Base-by-base conservation (phyloP, 1,284 basidiomycete genomes). In the Sanghuangporus sanghuang region DNA sequence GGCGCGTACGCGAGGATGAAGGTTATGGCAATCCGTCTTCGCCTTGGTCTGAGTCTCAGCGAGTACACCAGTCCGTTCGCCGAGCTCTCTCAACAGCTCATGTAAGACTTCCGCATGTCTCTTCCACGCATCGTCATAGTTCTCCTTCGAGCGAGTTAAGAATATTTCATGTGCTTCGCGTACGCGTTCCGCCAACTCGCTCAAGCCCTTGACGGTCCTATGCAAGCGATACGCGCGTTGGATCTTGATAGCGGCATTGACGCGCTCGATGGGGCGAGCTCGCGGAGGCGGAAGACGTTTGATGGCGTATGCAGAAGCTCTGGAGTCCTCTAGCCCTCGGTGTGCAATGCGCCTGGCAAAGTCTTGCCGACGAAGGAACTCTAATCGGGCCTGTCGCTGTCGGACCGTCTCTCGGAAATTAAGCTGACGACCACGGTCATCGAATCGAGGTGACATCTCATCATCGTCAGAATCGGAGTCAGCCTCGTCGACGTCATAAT, bases 221-320 rank as follows among this genome's bases (percentile, higher is more conserved):
- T 65, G 57, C 14, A 61, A 40, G 49, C 64, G 55, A 46, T 42
- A 65, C 5, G 61, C 64, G 8, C 64, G 64, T 36, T 65, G 64
- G 32, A 65, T 65, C 39, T 59, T 65, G 40, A 63, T 55, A 2
- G 64, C 64, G 9, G 64, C 64, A 35, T 65, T 53, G 7, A 65
- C 55, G 27, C 64, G 60, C 39, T 65, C 64, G 1, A 46, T 42
- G 2, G 61, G 60, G 27, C 59, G 59, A 11, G 46, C 44, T 7
- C 42, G 59, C 0, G 61, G 60, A n/a, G 44, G 44, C 9, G 56
- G 61, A 23, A 65, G 56, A 40, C 64, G 64, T 54, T 62, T 61
- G 27, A 62, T 62, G 44, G 61, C 64, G 48, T 65, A 65, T 14
- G 53, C 61, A 6, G 61, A 59, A 7, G 57, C 50, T 4, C 48